These are phyloP conservation scores for Sutorius australiensis DNA, from an alignment of 768 basidiomycete species.

Conservation along the genomic window DNA sequence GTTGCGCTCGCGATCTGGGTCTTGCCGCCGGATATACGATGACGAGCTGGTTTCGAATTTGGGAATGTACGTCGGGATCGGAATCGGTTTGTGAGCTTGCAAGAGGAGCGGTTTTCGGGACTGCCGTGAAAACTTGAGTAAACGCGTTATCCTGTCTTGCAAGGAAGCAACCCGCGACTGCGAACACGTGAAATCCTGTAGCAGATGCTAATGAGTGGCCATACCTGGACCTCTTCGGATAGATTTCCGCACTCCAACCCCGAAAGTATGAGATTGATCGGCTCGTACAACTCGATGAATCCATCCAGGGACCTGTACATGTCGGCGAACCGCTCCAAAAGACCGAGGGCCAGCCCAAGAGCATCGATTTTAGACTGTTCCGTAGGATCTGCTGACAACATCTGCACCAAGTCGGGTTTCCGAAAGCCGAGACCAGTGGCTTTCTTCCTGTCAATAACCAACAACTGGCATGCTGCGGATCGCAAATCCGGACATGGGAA, in stretches of 20 bases:
- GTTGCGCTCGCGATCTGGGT: slow-evolving; percentile 91
- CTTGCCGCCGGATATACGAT: slow-evolving; percentile 72
- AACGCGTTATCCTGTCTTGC: slow-evolving; percentile 49
- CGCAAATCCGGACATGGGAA: slow-evolving; percentile 73
- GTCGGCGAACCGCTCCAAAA: slow-evolving; percentile 67
- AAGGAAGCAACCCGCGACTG: slow-evolving; percentile 48
- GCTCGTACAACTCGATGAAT: slow-evolving; percentile 82
- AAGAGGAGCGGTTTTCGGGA: slow-evolving; percentile 75
- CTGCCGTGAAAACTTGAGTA: slow-evolving; percentile 71
- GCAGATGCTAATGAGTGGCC: not conserved
- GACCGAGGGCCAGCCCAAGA: slow-evolving; percentile 54
- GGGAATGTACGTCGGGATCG: slow-evolving; percentile 89
- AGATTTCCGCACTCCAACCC: slow-evolving; percentile 46
- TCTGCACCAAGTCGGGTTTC: slow-evolving; percentile 45
- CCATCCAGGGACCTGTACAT: slow-evolving; percentile 75
- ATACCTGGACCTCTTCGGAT: slow-evolving; percentile 55
- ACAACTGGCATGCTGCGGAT: slow-evolving; percentile 40
- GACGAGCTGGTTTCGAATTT: slow-evolving; percentile 83
- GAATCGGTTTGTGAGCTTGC: slow-evolving; percentile 94
- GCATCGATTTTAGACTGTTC: slow-evolving; percentile 75
- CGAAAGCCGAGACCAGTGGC: slow-evolving; percentile 37
- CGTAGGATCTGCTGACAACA: slow-evolving; percentile 35
- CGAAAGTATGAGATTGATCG: slow-evolving; percentile 57
- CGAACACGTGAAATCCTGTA: slow-evolving; percentile 10
- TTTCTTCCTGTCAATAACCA: slow-evolving; percentile 39